A percentile compares a stretch with the other conserved stretches of the same genome.
Evolutionary conservation across 75 land plant species (phyloP).

Genomic region (Isoetes taiwanensis): DNA sequence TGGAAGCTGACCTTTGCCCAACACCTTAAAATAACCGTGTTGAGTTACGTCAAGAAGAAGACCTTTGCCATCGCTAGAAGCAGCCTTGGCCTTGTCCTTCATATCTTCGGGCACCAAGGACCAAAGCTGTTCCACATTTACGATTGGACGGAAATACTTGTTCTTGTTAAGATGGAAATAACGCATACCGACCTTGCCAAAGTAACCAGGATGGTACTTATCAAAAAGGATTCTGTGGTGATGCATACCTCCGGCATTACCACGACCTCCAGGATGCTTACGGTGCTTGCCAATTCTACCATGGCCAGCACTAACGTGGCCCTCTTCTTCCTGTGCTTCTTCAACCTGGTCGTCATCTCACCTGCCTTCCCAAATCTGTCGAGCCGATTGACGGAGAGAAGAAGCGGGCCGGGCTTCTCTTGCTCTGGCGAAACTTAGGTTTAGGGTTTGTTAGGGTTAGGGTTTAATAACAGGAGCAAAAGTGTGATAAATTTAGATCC

Average conservation of each 20-base stretch:
- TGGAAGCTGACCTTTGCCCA: conserved; percentile 32
- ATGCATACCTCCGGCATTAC: conserved; percentile 51
- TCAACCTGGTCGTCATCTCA: conserved; percentile 20
- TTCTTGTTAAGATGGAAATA: conserved; percentile 23
- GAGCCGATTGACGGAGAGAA: no score
- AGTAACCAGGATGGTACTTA: conserved; percentile 54
- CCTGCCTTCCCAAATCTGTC: no score
- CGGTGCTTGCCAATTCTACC: conserved; percentile 51
- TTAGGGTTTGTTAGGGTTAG: no score
- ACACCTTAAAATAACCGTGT: conserved; percentile 39
- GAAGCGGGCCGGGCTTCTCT: no score
- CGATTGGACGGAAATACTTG: conserved; percentile 36
- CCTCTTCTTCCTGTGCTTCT: conserved; percentile 50
- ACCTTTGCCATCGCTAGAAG: conserved; percentile 11
- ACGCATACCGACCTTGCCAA: conserved; percentile 49
- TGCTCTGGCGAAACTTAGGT: no score
- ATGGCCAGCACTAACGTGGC: conserved; percentile 43
- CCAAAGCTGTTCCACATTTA: conserved; percentile 33
- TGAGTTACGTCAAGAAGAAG: conserved; percentile 37
- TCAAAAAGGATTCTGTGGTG: conserved; percentile 52
- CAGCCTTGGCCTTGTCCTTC: conserved; percentile 21
- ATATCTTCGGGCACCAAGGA: conserved; percentile 31
- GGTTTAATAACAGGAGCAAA: no score
- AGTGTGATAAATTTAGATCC: no score
- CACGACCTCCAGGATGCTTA: conserved; percentile 51